phyloP scores from a whole-genome alignment of 768 basidiomycete genomes.

The Coprinopsis marcescibilis region DNA sequence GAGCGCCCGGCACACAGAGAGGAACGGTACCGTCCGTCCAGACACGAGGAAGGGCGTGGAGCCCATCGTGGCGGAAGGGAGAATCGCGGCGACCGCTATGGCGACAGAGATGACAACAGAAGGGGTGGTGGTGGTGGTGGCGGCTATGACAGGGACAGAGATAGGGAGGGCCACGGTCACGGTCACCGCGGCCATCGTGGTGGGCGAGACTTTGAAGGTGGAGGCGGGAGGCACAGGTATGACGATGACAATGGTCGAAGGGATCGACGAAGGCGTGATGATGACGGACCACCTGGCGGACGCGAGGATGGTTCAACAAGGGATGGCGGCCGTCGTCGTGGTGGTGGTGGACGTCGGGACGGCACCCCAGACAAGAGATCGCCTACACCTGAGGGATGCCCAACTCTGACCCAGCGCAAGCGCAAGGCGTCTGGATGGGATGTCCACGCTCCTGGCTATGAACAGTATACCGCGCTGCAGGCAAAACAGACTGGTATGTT shows the following conservation, averaged over 20 bases:
- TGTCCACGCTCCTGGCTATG: slow-evolving; percentile 91
- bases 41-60: slow-evolving; percentile 51
- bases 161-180: neutral
- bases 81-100: slow-evolving; percentile 39
- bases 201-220: slow-evolving; percentile 9
- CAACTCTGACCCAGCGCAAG: slow-evolving; percentile 79
- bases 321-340: slow-evolving; percentile 14
- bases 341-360: slow-evolving; percentile 21
- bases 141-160: slow-evolving; percentile 24
- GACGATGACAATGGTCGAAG: slow-evolving; percentile 7
- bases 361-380: slow-evolving; percentile 77
- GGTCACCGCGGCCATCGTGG: slow-evolving; percentile 8
- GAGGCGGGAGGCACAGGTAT: slow-evolving; percentile 1
- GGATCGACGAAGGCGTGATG: slow-evolving; percentile 15
- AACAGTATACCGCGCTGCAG: slow-evolving; percentile 90
- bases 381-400: slow-evolving; percentile 83
- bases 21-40: slow-evolving; percentile 62
- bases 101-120: slow-evolving; percentile 35
- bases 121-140: slow-evolving; percentile 49
- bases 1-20: slow-evolving; percentile 57
- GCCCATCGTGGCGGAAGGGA: slow-evolving; percentile 47
- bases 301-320: slow-evolving; percentile 16
- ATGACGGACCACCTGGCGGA: slow-evolving; percentile 15
- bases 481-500: slow-evolving; percentile 91
- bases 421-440: slow-evolving; percentile 95